A percentile compares a stretch with the other conserved stretches of the same genome.
Conservation (phyloP, 2,329 filamentous ascomycete species). For the Trichophyton equinum region DNA sequence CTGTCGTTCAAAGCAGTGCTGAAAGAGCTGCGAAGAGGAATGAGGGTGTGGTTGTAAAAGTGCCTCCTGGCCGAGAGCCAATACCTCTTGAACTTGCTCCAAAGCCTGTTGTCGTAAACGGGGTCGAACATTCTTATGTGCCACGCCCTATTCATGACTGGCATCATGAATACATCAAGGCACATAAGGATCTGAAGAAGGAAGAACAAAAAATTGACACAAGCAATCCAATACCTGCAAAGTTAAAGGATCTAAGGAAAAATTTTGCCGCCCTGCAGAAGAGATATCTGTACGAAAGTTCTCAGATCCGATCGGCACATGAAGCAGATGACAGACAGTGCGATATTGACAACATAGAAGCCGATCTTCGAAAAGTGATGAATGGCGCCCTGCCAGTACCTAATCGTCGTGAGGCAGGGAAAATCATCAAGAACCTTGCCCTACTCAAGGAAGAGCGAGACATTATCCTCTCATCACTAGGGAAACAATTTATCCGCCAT, state of each 20-base stretch:
- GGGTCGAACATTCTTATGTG: conserved; percentile 17
- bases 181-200: neutral
- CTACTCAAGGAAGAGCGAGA: neutral
- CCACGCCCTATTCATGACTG: conserved; percentile 29
- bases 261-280: conserved; percentile 10
- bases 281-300: conserved; percentile 21
- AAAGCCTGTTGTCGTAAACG: conserved; percentile 11
- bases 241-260: conserved; percentile 4
- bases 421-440: neutral
- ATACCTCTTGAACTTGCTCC: conserved; percentile 18
- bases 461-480: neutral
- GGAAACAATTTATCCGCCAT: neutral
- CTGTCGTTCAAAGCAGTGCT: conserved; percentile 16
- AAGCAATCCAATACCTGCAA: neutral
- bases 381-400: neutral
- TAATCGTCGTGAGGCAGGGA: neutral
- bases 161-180: conserved; percentile 31
- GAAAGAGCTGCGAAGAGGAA: conserved; percentile 22
- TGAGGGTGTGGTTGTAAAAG: conserved; percentile 19
- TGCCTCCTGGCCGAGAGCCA: conserved; percentile 21
- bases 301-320: conserved; percentile 11
- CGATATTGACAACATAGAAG: conserved; percentile 20
- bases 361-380: conserved; percentile 6
- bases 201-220: conserved; percentile 6
- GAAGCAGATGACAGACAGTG: conserved; percentile 10